Evolutionary conservation across 1,139 yeast genomes (phyloP), one percentile per base, ranked within the genome.

Genomic region (Hansenula anomala): DNA sequence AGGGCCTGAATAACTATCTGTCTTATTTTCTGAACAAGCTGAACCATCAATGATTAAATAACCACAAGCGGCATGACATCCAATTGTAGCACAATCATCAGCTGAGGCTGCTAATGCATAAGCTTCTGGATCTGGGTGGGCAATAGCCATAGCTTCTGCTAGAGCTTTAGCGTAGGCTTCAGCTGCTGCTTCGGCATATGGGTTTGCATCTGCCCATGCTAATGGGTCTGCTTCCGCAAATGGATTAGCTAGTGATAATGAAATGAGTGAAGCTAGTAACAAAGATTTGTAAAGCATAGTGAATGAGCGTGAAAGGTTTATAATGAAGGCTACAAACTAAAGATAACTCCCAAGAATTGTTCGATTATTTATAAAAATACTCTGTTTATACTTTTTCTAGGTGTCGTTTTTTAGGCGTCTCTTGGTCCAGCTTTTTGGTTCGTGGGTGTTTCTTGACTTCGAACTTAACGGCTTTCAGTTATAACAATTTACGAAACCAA

Each of bases 1-100:
- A 13, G 57, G 52, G 17, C 53, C 55, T 6, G 50, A 43, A 35
- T 51, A 51, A 12, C 39, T 38, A 30, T 49, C 49, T 4, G 52
- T 42, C 2, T 29, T 33, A 40, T 51, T 51, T 6, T 12, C 4
- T 3, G 53, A 47, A 32, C 55, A 55, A 13, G 46, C 50, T 30
- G 52, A 42, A 36, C 58, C 60, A 29, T 56, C 48, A 16, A 54
- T 28, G 34, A 58, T 58, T 32, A 54, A 37, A 35, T 44, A 51
- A 28, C 61, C 61, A 48, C 61, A 58, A 19, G 48, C 41, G 32
- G 58, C 53, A 37, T 58, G 61, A 42, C 61, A 58, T 3, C 40
- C 41, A 33, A 55, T 44, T n/a, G 57, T 25, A 27, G 60, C 60
- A 48, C 54, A 49, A 34, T 49, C 54, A 36, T 44, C 51, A 13